Evolutionary conservation across 192 early-diverging fungal genomes (phyloP).

Genomic region (Chytriomyces sp.): DNA sequence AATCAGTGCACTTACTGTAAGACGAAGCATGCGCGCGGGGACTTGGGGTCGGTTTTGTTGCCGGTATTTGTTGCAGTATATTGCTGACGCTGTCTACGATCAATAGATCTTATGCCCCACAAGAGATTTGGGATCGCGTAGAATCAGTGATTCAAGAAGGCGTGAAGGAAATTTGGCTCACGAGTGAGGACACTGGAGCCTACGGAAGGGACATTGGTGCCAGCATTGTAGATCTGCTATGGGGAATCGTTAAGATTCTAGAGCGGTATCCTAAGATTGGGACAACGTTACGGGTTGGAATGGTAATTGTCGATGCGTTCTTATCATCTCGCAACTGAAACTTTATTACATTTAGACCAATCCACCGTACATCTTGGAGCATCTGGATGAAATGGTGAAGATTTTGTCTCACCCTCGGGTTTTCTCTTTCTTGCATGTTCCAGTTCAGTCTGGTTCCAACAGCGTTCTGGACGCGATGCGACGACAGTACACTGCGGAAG

Average conservation of each 20-base stretch:
- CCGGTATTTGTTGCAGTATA: background rate
- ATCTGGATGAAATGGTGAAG: conserved; percentile 51
- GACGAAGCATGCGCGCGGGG: conserved; percentile 41
- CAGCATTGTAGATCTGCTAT: conserved; percentile 50
- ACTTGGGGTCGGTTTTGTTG: conserved; percentile 6
- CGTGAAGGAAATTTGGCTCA: conserved; percentile 64
- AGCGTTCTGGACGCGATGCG: conserved; percentile 56
- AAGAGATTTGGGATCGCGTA: conserved; percentile 54
- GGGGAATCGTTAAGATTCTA: conserved; percentile 47
- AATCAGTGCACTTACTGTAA: conserved; percentile 71
- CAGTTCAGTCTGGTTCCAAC: conserved; percentile 57
- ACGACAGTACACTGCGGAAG: conserved; percentile 49
- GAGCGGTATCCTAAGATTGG: conserved; percentile 34
- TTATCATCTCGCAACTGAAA: background rate
- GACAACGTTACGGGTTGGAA: conserved; percentile 58
- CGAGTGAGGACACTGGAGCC: conserved; percentile 61
- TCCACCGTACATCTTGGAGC: conserved; percentile 63
- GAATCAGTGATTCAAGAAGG: conserved; percentile 53
- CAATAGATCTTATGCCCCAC: conserved; percentile 49
- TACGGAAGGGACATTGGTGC: conserved; percentile 57
- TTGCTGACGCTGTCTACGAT: conserved; percentile 19
- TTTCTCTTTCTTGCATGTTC: conserved; percentile 61
- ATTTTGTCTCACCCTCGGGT: conserved; percentile 58
- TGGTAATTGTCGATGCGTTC: conserved; percentile 19
- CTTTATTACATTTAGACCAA: conserved; percentile 41